Percentiles rank a stretch among this genome's conserved stretches.
phyloP scores from a whole-genome alignment of 306 rosid species.

The Rosa chinensis region DNA sequence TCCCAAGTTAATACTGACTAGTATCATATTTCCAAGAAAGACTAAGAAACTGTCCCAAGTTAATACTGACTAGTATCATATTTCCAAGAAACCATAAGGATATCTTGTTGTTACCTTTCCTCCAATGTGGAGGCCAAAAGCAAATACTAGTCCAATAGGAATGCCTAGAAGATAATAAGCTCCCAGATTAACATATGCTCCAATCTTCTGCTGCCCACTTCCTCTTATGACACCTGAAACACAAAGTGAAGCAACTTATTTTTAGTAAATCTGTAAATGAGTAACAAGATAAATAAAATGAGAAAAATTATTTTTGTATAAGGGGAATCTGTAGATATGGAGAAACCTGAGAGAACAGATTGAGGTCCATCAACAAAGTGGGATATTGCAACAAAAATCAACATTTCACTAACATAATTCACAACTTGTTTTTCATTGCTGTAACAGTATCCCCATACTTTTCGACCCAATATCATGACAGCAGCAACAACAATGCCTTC shows the following conservation, averaged over 20 bases:
- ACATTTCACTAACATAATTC: constrained; percentile 36
- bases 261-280: neutral
- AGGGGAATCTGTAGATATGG: neutral
- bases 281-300: neutral
- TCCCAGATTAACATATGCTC: constrained; percentile 32
- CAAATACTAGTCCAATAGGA: neutral
- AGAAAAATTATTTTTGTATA: neutral
- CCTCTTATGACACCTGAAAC: constrained; percentile 36
- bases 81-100: neutral
- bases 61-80: neutral
- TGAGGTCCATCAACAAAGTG: constrained; percentile 50
- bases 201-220: constrained; percentile 46
- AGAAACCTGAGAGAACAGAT: constrained; percentile 39
- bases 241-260: neutral
- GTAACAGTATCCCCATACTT: constrained; percentile 47
- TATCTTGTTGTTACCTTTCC: neutral
- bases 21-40: neutral
- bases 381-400: constrained; percentile 34
- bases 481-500: constrained; percentile 30
- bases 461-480: constrained; percentile 32
- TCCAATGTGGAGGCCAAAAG: neutral
- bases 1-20: neutral
- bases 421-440: constrained; percentile 40
- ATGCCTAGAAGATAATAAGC: neutral
- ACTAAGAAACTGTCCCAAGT: neutral